Evolutionary conservation across 352 stramenopile genomes (phyloP).

Genomic region (Phytophthora tubulina): DNA sequence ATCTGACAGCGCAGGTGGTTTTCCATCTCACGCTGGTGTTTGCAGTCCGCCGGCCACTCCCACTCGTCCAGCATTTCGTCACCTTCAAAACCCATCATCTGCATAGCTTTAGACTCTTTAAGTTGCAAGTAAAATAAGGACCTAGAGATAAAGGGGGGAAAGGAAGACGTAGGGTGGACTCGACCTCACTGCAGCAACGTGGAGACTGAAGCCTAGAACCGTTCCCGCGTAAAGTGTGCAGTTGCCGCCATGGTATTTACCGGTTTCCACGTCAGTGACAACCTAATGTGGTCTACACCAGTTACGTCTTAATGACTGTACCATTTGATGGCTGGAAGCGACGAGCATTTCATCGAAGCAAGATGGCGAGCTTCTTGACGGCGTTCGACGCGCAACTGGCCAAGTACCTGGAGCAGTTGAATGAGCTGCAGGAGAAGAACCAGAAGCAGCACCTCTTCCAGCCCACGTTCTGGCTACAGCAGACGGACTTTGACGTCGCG

Average conservation of each 20-base stretch:
- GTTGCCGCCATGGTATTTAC: constrained; percentile 9
- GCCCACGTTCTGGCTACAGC: constrained; percentile 82
- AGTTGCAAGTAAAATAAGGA: neutral
- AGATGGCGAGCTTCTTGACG: constrained; percentile 65
- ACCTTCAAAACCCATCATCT: constrained; percentile 27
- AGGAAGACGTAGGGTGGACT: neutral
- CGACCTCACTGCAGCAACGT: neutral
- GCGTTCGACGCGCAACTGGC: constrained; percentile 66
- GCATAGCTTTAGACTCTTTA: constrained; percentile 4
- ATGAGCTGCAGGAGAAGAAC: constrained; percentile 67
- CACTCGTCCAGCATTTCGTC: constrained; percentile 69
- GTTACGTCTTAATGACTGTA: constrained; percentile 11
- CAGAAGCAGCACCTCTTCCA: constrained; percentile 67
- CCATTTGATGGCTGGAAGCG: constrained; percentile 2
- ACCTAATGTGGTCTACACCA: constrained; percentile 11
- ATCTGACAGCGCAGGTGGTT: constrained; percentile 81
- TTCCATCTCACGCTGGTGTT: constrained; percentile 77
- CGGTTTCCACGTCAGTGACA: constrained; percentile 9
- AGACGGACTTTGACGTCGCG: constrained; percentile 81
- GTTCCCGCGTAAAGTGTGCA: constrained; percentile 11
- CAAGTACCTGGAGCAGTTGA: constrained; percentile 66
- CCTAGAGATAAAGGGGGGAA: neutral
- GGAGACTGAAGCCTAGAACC: neutral
- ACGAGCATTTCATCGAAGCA: constrained; percentile 10
- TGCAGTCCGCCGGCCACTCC: constrained; percentile 73